Evolutionary conservation across 495 filamentous ascomycete genomes (phyloP).

Genomic region (Staphylotrichum longicolle): DNA sequence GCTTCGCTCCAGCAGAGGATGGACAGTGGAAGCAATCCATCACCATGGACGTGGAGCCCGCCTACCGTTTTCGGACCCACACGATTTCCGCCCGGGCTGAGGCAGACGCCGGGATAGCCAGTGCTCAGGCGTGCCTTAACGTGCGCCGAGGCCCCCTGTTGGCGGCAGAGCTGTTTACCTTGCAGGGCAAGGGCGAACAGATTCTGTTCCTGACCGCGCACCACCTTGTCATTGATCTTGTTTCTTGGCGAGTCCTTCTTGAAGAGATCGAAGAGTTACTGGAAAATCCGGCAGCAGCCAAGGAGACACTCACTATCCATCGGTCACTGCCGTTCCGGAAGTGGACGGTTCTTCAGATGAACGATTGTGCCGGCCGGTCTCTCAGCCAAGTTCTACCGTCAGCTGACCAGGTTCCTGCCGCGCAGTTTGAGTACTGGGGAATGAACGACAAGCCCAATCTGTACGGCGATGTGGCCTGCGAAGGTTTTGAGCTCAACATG

Average conservation of each 20-base stretch:
- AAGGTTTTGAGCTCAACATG: slow-evolving; percentile 25
- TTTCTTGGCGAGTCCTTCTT: slow-evolving; percentile 61
- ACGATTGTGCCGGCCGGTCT: slow-evolving; percentile 1
- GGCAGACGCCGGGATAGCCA: slow-evolving; percentile 16
- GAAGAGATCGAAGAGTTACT: slow-evolving; percentile 59
- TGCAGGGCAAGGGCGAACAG: slow-evolving; percentile 23
- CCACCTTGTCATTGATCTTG: slow-evolving; percentile 60
- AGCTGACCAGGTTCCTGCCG: neutral
- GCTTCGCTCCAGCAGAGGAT: slow-evolving; percentile 38
- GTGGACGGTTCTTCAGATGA: slow-evolving; percentile 45
- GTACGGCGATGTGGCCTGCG: slow-evolving; percentile 27
- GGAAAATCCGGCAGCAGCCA: slow-evolving; percentile 8
- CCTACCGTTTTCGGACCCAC: slow-evolving; percentile 24
- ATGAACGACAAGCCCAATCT: slow-evolving; percentile 32
- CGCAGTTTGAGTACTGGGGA: slow-evolving; percentile 33
- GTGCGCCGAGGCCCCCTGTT: slow-evolving; percentile 37
- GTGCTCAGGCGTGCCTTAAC: slow-evolving; percentile 35
- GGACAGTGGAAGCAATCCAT: slow-evolving; percentile 30
- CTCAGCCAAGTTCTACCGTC: slow-evolving; percentile 11
- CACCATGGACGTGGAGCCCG: slow-evolving; percentile 16
- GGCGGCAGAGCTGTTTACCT: slow-evolving; percentile 29
- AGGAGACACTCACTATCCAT: slow-evolving; percentile 17
- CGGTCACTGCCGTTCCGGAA: slow-evolving; percentile 49
- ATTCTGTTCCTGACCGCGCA: slow-evolving; percentile 56
- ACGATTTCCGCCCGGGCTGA: slow-evolving; percentile 3